A percentile compares a stretch with the other conserved stretches of the same genome.
These are phyloP conservation scores for Pharnaceum exiguum DNA, from an alignment of 148 eudicot genomes.

Conservation along the genomic window DNA sequence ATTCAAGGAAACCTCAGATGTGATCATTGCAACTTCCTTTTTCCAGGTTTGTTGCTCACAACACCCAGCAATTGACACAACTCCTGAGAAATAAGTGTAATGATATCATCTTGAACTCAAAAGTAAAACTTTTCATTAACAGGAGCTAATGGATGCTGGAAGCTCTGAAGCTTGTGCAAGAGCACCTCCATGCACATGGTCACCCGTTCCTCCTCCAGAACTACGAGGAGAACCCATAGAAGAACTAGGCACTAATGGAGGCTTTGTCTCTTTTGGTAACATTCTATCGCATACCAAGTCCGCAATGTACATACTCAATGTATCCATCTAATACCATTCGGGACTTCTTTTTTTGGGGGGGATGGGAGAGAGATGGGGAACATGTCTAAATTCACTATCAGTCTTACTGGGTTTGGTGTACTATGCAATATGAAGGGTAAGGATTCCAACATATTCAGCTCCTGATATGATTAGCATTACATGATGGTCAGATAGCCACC, in stretches of 20 bases:
- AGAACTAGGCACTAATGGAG: slow-evolving; percentile 86
- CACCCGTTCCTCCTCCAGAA: slow-evolving; percentile 90
- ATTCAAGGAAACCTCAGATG: slow-evolving; percentile 75
- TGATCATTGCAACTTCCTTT: slow-evolving; percentile 79
- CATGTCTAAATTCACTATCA: no score
- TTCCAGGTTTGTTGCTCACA: slow-evolving; percentile 60
- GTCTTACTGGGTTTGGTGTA: no score
- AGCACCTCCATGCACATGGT: slow-evolving; percentile 86
- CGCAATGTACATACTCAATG: neutral
- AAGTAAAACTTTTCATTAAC: slow-evolving; percentile 5
- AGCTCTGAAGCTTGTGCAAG: slow-evolving; percentile 48
- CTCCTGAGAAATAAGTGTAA: neutral
- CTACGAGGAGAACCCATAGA: slow-evolving; percentile 69
- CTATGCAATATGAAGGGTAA: no score
- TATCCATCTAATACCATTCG: no score
- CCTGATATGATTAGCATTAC: no score
- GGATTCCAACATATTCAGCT: no score
- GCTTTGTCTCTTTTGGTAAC: slow-evolving; percentile 84
- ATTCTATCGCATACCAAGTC: slow-evolving; percentile 1
- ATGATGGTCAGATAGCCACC: no score
- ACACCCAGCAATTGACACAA: neutral
- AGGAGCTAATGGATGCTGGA: slow-evolving; percentile 83
- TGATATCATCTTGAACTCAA: neutral
- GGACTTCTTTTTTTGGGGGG: no score
- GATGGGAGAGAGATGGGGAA: no score